Conservation (phyloP, 2,329 filamentous ascomycete genomes). For the Penicillium palitans region DNA sequence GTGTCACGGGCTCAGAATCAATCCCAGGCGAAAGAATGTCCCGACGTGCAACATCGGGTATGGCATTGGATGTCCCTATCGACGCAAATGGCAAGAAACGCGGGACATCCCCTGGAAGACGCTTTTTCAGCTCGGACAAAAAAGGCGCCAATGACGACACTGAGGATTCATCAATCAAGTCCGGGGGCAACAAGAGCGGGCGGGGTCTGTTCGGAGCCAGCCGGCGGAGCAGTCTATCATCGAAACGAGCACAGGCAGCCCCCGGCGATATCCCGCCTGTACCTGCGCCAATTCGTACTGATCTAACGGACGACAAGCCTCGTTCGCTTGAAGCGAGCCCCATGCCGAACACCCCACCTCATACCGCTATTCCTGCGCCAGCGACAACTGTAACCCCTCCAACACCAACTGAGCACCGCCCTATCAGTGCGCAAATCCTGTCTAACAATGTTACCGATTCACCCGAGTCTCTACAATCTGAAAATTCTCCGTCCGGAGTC, state of each 20-base stretch:
- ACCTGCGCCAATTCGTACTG: slow-evolving; percentile 35
- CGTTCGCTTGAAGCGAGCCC: slow-evolving; percentile 27
- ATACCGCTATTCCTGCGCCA: slow-evolving; percentile 41
- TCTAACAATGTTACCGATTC: slow-evolving; percentile 39
- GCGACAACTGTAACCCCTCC: slow-evolving; percentile 64
- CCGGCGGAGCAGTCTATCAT: slow-evolving; percentile 39
- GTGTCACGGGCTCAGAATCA: slow-evolving; percentile 43
- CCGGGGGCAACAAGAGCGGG: slow-evolving; percentile 43
- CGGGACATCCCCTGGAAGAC: slow-evolving; percentile 68
- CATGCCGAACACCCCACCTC: slow-evolving; percentile 35
- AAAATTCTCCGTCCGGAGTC: slow-evolving; percentile 36
- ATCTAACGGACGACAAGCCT: slow-evolving; percentile 29
- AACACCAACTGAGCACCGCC: slow-evolving; percentile 56
- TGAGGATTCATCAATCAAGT: slow-evolving; percentile 47
- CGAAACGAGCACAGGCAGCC: slow-evolving; percentile 31
- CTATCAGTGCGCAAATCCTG: slow-evolving; percentile 37
- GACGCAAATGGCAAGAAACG: slow-evolving; percentile 51
- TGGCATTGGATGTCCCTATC: slow-evolving; percentile 35
- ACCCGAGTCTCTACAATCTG: slow-evolving; percentile 38
- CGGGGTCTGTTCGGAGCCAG: slow-evolving; percentile 40
- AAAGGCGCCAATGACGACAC: slow-evolving; percentile 53
- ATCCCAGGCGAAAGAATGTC: slow-evolving; percentile 41
- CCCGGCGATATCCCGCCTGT: slow-evolving; percentile 36
- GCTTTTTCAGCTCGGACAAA: slow-evolving; percentile 64
- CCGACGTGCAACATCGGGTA: slow-evolving; percentile 29